Base-by-base conservation (phyloP, 305 asterid species). In the Ajuga reptans region DNA sequence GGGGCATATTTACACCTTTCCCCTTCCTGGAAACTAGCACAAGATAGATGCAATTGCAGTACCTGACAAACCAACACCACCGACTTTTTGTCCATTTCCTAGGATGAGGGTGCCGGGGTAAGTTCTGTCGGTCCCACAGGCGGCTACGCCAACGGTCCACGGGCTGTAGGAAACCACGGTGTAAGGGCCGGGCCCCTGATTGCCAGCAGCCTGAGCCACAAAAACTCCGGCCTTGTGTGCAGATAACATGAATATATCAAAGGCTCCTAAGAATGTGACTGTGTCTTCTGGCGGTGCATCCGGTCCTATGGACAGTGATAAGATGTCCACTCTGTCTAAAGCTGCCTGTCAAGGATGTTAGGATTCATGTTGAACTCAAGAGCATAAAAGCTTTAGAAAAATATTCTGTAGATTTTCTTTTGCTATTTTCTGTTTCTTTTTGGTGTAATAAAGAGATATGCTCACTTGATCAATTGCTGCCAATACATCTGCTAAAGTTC, bases 391-490 rank as follows among this genome's bases (percentile, higher is more conserved):
- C 18, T 17, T 16, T 14, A 6, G 14, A 1, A 15, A 49, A 3
- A 50, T 0, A 16, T 7, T 16, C 29, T 15, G 12, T 15, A 47
- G 11, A 49, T 6, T 57, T 0, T 34, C 6, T 57, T 33, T 6
- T 57, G 46, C 47, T 31, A 12, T 12, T 15, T 16, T 49, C 5
- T 17, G 24, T 2, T 16, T 16, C 12, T 37, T 51, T n/a, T 9
- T 43, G 47, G 51, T 31, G 47, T 24, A 37, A n/a, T n/a, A n/a
- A n/a, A n/a, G 21, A 67, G 50, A 68, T 6, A 66, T 45, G 36
- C 78, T 82, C 72, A 92, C 98, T 72, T 90, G 98, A 66, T 92
- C 98, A 73, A 88, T 85, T 55, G 97, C 97, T 36, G 98, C 98
- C 47, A 92, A 68, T 33, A 92, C 97, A 81, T 92, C 97, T 47